Conservation (phyloP, 73 alveolate species). For the Paramecium caudatum region DNA sequence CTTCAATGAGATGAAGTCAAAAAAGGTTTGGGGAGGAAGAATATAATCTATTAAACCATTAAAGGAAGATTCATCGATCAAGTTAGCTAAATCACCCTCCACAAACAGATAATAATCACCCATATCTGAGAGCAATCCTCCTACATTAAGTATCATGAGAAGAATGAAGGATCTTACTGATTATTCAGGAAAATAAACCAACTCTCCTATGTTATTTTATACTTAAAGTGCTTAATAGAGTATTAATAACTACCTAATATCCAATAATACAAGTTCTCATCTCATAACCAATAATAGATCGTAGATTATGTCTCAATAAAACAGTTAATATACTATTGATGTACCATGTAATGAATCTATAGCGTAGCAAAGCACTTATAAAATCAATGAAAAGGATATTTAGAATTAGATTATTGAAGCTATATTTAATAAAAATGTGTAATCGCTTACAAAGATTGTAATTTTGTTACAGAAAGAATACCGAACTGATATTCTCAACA, state of each 20-base stretch:
- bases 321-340: constrained; percentile 59
- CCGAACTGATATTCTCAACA: constrained; percentile 71
- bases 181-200: background rate
- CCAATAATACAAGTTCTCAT: background rate
- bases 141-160: background rate
- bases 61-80: background rate
- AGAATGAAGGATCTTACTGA: constrained; percentile 1
- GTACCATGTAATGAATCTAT: constrained; percentile 47
- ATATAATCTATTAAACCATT: background rate
- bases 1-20: constrained; percentile 46
- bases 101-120: constrained; percentile 10
- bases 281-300: background rate
- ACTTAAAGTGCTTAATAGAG: background rate
- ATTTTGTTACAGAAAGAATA: constrained; percentile 68
- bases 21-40: constrained; percentile 11
- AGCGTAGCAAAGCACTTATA: background rate
- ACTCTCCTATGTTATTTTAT: background rate
- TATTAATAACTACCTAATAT: too few relatives aligned
- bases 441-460: background rate
- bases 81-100: constrained; percentile 1
- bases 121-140: background rate
- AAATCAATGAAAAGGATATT: constrained; percentile 10
- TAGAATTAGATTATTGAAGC: constrained; percentile 21
- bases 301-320: background rate
- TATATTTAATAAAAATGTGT: background rate